Base-by-base conservation (phyloP, 345 rosid species). In the Gossypium herbaceum region DNA sequence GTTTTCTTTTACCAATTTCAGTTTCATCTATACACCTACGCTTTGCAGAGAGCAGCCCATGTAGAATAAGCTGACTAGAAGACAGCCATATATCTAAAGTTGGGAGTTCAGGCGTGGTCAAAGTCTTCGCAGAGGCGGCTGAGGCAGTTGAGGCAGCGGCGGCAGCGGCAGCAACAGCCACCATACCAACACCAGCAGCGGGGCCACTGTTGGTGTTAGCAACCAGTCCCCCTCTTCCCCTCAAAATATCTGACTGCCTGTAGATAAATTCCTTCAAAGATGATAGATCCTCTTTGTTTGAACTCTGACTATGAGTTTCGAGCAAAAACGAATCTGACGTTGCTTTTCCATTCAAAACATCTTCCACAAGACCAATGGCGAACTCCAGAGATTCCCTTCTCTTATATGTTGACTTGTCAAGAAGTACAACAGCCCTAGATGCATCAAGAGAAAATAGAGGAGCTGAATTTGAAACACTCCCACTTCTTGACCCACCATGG, bases 131-230 rank as follows among this genome's bases (percentile, higher is more conserved):
- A 67, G 89, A 86, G 72, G 87, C 83, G 73, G 88, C 88, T 48
- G 95, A 92, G 68, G 87, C 86, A 76, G 88, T 89, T 48, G 95
- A 92, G 75, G 92, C 97, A 56, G 97, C 97, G 20, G 97, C 95
- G 9, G 97, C 95, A 7, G 97, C 95, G 6, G 95, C 95, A 68
- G 97, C 97, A 75, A 81, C 91, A 65, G 97, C 96, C 59, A 88
- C 92, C 96, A 89, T 90, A 69, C 97, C 95, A 68, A 82, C 91
- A 27, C 90, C 97, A 77, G 81, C 85, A 74, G 83, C 84, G 8
- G 91, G 79, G 80, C 89, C 86, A 76, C 83, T 81, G 67, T 80
- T 87, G 43, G 85, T 43, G 73, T 83, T 81, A 45, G 81, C 71
- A 63, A 83, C 85, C 76, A 79, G 70, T 63, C 92, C 97, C 64